Evolutionary conservation across 2,329 filamentous ascomycete species (phyloP), one percentile per base, ranked within the genome.

Genomic region (Hymenoscyphus occultus): DNA sequence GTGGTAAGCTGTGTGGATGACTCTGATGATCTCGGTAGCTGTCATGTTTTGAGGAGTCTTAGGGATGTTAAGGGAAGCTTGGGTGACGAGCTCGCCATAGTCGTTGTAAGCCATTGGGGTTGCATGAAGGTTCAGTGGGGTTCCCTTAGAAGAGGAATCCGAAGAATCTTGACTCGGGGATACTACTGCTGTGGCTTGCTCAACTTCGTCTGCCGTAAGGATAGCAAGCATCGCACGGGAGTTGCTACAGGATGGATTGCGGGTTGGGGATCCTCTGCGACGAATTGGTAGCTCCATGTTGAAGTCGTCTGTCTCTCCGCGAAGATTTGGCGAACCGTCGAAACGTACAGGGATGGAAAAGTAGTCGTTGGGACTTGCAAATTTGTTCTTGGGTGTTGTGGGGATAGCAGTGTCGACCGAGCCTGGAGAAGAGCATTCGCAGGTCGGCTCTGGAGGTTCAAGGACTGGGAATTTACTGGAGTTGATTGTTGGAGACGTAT

Each of bases 51-150:
- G 61, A 19, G 56, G 67, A 10, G 62, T 54, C 10, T 59, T 31
- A 3, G 60, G 35, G 5, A 12, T 40, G 10, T 31, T 19, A 40
- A 71, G 16, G n/a, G 60, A 60, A 13, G 65, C 58, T 42, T 69
- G 64, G 54, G 69, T 45, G 10, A 75, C 68, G 9, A 75, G 61
- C 56, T 74, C 70, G 6, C 74, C 73, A 64, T 72, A 73, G 56
- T 74, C 70, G 59, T 75, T 74, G 35, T 75, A 75, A 4, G 65
- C 67, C 70, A 74, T 72, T 3, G 51, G 4, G 9, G 10, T 9
- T 16, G 51, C 2, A 10, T 54, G 19, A 19, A 14, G 39, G 16
- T 13, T 39, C 13, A 40, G 12, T 16, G n/a, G 57, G 6, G 12
- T 10, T 3, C 10, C 14, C 1, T 5, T 31, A 28, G 35, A 28